Conservation (phyloP, 2,329 filamentous ascomycete species). For the Akanthomyces lecanii region DNA sequence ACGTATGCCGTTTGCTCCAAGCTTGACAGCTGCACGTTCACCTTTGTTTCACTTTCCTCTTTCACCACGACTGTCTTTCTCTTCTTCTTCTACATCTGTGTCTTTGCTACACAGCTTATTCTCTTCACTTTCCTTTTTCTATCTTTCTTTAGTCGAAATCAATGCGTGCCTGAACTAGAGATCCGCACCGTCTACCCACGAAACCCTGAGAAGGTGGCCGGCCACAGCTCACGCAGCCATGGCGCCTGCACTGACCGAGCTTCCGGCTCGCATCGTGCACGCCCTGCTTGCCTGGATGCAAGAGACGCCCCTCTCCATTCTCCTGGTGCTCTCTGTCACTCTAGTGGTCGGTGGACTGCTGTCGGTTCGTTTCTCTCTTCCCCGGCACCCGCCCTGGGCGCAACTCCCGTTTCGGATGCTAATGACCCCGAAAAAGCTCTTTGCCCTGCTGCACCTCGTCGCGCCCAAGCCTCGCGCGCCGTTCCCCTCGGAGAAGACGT, state of each 20-base stretch:
- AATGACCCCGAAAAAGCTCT: slow-evolving; percentile 39
- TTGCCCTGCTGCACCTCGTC: slow-evolving; percentile 65
- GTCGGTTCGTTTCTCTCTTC: slow-evolving; percentile 30
- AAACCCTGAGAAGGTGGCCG: background rate
- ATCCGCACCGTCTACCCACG: background rate
- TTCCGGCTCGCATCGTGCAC: slow-evolving; percentile 32
- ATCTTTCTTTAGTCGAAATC: background rate
- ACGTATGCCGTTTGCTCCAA: slow-evolving; percentile 15
- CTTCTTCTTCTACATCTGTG: background rate
- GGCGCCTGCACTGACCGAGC: slow-evolving; percentile 25
- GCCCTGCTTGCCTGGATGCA: slow-evolving; percentile 33
- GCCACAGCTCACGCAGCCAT: background rate
- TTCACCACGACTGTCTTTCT: background rate
- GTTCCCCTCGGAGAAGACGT: slow-evolving; percentile 76
- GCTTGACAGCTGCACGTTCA: slow-evolving; percentile 15
- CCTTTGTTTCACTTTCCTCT: slow-evolving; percentile 1
- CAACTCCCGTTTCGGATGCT: background rate
- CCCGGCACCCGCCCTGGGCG: background rate
- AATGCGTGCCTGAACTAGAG: background rate
- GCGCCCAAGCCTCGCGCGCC: slow-evolving; percentile 76
- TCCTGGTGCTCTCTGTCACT: slow-evolving; percentile 34
- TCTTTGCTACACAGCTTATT: background rate
- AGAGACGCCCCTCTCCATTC: slow-evolving; percentile 37
- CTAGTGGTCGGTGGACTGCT: slow-evolving; percentile 33
- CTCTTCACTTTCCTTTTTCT: background rate